Conservation (phyloP, 352 stramenopile genomes). For the Blastocystis sp. region DNA sequence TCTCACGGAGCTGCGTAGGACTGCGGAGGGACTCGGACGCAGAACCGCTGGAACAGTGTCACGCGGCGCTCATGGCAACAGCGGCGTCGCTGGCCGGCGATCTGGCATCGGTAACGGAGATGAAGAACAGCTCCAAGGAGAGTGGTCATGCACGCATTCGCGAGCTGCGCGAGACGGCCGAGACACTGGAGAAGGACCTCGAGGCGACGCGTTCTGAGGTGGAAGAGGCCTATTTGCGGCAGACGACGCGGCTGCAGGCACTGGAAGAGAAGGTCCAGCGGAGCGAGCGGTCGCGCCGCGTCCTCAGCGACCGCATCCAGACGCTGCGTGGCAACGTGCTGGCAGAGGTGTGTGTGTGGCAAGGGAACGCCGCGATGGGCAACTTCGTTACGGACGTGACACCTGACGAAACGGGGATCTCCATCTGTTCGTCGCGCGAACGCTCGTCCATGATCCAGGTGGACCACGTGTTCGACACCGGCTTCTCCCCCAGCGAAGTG, state of each 20-base stretch:
- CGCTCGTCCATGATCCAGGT: neutral
- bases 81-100: neutral
- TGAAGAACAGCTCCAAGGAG: conserved; percentile 38
- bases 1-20: neutral
- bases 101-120: neutral
- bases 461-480: neutral
- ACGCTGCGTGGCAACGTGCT: neutral
- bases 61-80: neutral
- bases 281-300: neutral
- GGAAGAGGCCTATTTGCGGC: neutral
- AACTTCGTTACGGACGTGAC: neutral
- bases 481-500: neutral
- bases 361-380: neutral
- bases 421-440: neutral
- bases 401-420: neutral
- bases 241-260: neutral
- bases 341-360: neutral
- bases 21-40: neutral
- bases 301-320: conserved; percentile 37
- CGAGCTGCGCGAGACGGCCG: neutral
- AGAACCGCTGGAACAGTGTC: neutral
- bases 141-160: neutral
- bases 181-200: neutral
- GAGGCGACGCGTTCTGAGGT: neutral
- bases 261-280: conserved; percentile 5